These are phyloP conservation scores for Penicillium verhagenii DNA, from an alignment of 495 filamentous ascomycete genomes.

Conservation along the genomic window DNA sequence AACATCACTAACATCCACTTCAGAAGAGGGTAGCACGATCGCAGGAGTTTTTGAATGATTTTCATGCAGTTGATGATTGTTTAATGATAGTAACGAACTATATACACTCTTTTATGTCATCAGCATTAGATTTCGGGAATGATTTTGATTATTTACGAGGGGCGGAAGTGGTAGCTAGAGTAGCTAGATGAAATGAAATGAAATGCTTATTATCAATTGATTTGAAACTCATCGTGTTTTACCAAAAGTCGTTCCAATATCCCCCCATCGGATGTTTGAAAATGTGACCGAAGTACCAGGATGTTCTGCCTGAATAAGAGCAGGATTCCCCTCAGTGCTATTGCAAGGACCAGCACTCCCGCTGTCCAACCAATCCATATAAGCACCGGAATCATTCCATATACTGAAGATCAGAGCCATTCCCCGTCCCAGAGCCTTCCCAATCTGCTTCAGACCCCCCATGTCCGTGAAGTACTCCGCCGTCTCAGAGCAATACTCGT, in stretches of 20 bases:
- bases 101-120: conserved; percentile 27
- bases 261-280: conserved; percentile 37
- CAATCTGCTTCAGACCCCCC: conserved; percentile 31
- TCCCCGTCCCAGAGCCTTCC: conserved; percentile 46
- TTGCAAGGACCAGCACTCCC: conserved; percentile 59
- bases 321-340: conserved; percentile 33
- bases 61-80: conserved; percentile 14
- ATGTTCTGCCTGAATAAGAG: conserved; percentile 24
- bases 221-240: not conserved
- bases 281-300: conserved; percentile 34
- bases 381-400: conserved; percentile 58
- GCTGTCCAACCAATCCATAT: conserved; percentile 66
- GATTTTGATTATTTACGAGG: not conserved
- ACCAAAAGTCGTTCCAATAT: conserved; percentile 34
- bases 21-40: not conserved
- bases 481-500: conserved; percentile 18
- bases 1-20: not conserved
- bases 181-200: conserved; percentile 11
- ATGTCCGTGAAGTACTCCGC: conserved; percentile 17
- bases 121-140: not conserved
- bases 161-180: conserved; percentile 1
- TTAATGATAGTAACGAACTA: conserved; percentile 25
- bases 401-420: conserved; percentile 68
- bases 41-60: conserved; percentile 6
- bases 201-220: conserved; percentile 8